phyloP scores from a whole-genome alignment of 2,329 filamentous ascomycete species.

The Clarireedia monteithiana region DNA sequence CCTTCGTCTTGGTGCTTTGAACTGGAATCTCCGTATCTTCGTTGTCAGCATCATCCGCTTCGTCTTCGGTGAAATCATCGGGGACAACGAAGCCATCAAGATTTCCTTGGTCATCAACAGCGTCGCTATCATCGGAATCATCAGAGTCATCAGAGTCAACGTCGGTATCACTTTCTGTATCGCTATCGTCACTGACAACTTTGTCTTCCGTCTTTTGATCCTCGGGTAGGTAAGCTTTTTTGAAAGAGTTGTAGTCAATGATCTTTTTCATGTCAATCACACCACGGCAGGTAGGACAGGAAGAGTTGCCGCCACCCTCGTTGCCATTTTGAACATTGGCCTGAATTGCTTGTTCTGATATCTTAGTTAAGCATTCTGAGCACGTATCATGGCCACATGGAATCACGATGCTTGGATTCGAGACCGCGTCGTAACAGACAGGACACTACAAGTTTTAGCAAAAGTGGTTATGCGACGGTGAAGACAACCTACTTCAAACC shows the following conservation, averaged over 20 bases:
- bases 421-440: constrained; percentile 69
- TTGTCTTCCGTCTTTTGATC: constrained; percentile 30
- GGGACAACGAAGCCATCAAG: constrained; percentile 49
- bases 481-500: constrained; percentile 39
- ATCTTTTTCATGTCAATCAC: constrained; percentile 58
- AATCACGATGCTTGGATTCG: constrained; percentile 69
- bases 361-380: constrained; percentile 63
- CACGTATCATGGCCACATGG: constrained; percentile 81
- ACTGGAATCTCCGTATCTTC: constrained; percentile 24
- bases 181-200: constrained; percentile 12
- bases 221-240: constrained; percentile 56
- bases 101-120: constrained; percentile 32
- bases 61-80: constrained; percentile 29
- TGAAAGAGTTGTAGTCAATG: constrained; percentile 68
- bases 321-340: constrained; percentile 51
- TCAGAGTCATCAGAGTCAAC: constrained; percentile 31
- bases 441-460: constrained; percentile 50
- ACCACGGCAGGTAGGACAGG: constrained; percentile 71
- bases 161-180: constrained; percentile 22
- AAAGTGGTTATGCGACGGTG: not conserved
- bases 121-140: constrained; percentile 33
- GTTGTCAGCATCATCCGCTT: constrained; percentile 28
- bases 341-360: constrained; percentile 52
- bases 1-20: constrained; percentile 19
- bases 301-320: constrained; percentile 33